A percentile compares a stretch with the other conserved stretches of the same genome.
These are phyloP conservation scores for Tylopilus sp. DNA, from an alignment of 768 basidiomycete genomes.

Conservation along the genomic window DNA sequence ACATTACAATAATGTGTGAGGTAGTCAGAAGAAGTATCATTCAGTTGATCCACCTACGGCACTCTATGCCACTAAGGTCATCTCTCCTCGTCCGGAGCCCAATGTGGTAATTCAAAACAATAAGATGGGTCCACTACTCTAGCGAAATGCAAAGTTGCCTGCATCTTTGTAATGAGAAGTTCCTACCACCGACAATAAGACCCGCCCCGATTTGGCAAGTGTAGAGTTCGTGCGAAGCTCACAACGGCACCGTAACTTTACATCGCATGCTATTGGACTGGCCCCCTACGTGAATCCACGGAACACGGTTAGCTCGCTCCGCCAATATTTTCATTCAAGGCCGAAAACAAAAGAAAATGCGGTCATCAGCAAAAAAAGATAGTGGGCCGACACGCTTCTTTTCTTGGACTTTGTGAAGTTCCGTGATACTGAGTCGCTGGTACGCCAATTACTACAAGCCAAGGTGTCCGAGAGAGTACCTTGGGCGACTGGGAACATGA, in stretches of 20 bases:
- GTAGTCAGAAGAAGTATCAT: background rate
- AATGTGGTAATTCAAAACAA: constrained; percentile 18
- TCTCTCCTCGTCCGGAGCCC: background rate
- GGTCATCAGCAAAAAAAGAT: background rate
- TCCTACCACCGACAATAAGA: constrained; percentile 16
- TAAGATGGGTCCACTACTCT: constrained; percentile 12
- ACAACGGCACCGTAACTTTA: background rate
- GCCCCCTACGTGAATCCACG: background rate
- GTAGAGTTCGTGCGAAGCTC: constrained; percentile 9
- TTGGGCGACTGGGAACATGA: background rate
- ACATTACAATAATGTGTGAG: background rate
- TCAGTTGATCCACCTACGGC: background rate
- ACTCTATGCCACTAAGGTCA: background rate
- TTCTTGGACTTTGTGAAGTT: no score
- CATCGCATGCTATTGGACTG: background rate
- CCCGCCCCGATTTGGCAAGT: constrained; percentile 18
- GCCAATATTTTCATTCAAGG: background rate
- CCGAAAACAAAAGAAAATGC: constrained; percentile 8
- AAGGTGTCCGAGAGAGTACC: background rate
- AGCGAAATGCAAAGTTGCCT: background rate
- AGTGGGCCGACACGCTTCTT: background rate
- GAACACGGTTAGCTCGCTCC: background rate
- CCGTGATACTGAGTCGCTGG: background rate
- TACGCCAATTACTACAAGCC: background rate
- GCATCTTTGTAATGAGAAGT: constrained; percentile 5